Percentiles rank a stretch among this genome's conserved stretches.
These are phyloP conservation scores for Pseudogymnoascus verrucosus DNA, from an alignment of 2,329 filamentous ascomycete species.

Conservation along the genomic window DNA sequence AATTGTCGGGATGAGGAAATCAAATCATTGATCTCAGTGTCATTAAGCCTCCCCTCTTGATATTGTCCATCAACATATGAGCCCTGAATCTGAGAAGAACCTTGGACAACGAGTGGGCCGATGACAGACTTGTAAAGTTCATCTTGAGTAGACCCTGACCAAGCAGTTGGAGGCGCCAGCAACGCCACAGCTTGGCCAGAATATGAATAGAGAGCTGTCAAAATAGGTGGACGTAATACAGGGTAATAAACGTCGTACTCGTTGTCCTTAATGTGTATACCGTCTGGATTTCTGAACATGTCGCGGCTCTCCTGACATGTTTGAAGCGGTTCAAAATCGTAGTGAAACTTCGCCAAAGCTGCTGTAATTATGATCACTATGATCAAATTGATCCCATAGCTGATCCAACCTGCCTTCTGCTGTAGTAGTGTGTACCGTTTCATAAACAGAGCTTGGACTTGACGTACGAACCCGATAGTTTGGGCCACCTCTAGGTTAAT, in stretches of 20 bases:
- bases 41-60: not conserved
- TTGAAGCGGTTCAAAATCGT: slow-evolving; percentile 15
- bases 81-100: not conserved
- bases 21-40: not conserved
- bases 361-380: slow-evolving; percentile 51
- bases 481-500: slow-evolving; percentile 42
- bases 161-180: slow-evolving; percentile 19
- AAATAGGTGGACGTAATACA: not conserved
- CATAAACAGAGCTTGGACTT: slow-evolving; percentile 50
- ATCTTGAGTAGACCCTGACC: slow-evolving; percentile 16
- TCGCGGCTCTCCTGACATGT: slow-evolving; percentile 17
- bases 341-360: slow-evolving; percentile 41
- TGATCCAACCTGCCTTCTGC: slow-evolving; percentile 45
- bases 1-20: not conserved
- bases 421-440: slow-evolving; percentile 52
- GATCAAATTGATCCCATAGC: slow-evolving; percentile 49
- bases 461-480: slow-evolving; percentile 45
- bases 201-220: slow-evolving; percentile 13
- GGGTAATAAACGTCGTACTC: not conserved
- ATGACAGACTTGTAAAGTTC: slow-evolving; percentile 12
- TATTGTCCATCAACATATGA: not conserved
- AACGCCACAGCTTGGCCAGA: slow-evolving; percentile 10
- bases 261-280: not conserved
- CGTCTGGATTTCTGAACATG: slow-evolving; percentile 13
- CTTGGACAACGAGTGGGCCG: not conserved